Evolutionary conservation across 1,139 yeast species (phyloP).

Genomic region (Eremothecium gossypii): DNA sequence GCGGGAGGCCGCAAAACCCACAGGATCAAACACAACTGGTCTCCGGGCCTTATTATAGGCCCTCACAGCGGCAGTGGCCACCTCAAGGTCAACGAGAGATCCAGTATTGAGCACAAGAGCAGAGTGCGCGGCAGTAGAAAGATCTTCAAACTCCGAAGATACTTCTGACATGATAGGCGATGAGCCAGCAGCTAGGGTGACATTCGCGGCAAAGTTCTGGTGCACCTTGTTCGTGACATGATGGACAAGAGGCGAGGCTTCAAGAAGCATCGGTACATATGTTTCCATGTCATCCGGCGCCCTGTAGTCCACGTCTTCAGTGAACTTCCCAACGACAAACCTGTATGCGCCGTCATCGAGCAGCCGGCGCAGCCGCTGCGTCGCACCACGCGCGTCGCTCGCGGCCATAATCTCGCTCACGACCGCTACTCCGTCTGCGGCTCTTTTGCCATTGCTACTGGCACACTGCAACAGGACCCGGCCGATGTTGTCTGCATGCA

Average conservation of each 20-base stretch:
- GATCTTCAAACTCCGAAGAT: constrained; percentile 55
- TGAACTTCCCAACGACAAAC: constrained; percentile 7
- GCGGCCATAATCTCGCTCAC: constrained; percentile 82
- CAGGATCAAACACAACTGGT: constrained; percentile 81
- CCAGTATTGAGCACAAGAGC: constrained; percentile 71
- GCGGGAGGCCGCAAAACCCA: constrained; percentile 77
- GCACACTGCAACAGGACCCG: constrained; percentile 41
- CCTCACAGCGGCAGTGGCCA: constrained; percentile 44
- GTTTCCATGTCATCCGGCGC: constrained; percentile 4
- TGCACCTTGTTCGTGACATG: constrained; percentile 90
- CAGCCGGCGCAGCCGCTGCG: constrained; percentile 30
- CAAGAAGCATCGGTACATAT: not conserved
- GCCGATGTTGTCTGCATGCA: constrained; percentile 55
- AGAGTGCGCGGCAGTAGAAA: constrained; percentile 46
- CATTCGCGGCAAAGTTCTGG: constrained; percentile 80
- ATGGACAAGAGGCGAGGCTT: constrained; percentile 57
- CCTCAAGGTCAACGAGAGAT: constrained; percentile 43
- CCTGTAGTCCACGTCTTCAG: constrained; percentile 12
- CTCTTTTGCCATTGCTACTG: constrained; percentile 39
- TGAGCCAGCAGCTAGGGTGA: constrained; percentile 77
- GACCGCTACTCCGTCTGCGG: constrained; percentile 71
- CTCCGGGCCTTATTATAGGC: constrained; percentile 49
- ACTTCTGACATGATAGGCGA: constrained; percentile 92
- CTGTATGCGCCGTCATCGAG: constrained; percentile 12
- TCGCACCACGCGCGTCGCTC: constrained; percentile 46